Evolutionary conservation across 805 yeast species (phyloP).

Genomic region (Ogataea populi-albae): DNA sequence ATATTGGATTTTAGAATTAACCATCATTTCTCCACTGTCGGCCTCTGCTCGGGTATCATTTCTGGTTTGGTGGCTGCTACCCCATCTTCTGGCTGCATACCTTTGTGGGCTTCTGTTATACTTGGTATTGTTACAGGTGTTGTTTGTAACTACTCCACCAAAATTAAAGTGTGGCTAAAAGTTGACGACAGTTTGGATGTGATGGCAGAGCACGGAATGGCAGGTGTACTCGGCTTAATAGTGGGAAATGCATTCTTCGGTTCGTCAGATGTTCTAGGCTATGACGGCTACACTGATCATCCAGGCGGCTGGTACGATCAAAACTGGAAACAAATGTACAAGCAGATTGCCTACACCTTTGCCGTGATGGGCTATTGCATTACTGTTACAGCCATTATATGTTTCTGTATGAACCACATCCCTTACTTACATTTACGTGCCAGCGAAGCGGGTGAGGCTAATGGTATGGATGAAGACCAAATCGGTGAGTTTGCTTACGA

Average conservation of each 20-base stretch:
- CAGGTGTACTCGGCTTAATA: constrained; percentile 87
- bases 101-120: constrained; percentile 86
- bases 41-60: constrained; percentile 91
- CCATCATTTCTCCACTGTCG: constrained; percentile 91
- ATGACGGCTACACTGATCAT: constrained; percentile 82
- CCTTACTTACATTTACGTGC: constrained; percentile 84
- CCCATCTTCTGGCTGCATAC: constrained; percentile 88
- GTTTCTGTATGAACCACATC: constrained; percentile 67
- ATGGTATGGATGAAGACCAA: constrained; percentile 94
- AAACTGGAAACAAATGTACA: constrained; percentile 88
- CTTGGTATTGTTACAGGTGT: constrained; percentile 80
- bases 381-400: constrained; percentile 73
- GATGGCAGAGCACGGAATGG: constrained; percentile 98
- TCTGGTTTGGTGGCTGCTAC: constrained; percentile 97
- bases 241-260: constrained; percentile 82
- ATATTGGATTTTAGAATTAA: constrained; percentile 84
- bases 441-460: constrained; percentile 78
- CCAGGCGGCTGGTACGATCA: constrained; percentile 91
- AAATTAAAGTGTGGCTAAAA: constrained; percentile 71
- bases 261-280: constrained; percentile 82
- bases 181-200: constrained; percentile 95
- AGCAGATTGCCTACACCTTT: constrained; percentile 77
- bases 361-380: constrained; percentile 75
- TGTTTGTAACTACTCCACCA: constrained; percentile 86
- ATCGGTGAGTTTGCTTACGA: constrained; percentile 99